Evolutionary conservation across 306 rosid genomes (phyloP).

Genomic region (Carpinus fangiana): DNA sequence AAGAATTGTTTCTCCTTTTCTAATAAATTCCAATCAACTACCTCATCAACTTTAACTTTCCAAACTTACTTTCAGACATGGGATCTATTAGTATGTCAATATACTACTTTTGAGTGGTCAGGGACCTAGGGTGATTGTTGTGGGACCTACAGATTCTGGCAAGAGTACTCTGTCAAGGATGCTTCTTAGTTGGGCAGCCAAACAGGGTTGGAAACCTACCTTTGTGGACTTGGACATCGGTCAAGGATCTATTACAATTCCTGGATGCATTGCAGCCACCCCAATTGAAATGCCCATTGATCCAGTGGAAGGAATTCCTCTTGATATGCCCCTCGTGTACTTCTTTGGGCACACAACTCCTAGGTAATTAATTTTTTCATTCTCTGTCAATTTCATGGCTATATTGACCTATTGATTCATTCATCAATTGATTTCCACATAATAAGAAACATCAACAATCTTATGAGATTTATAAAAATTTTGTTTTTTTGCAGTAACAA

Average conservation of each 20-base stretch:
- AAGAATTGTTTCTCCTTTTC: slow-evolving; percentile 1
- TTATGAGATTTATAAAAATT: slow-evolving; percentile 24
- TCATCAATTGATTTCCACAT: slow-evolving; percentile 14
- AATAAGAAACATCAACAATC: slow-evolving; percentile 10
- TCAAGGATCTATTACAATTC: slow-evolving; percentile 90
- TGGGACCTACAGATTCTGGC: slow-evolving; percentile 93
- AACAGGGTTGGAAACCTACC: slow-evolving; percentile 93
- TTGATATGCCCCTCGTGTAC: slow-evolving; percentile 92
- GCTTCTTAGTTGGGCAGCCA: slow-evolving; percentile 99
- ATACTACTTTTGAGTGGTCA: slow-evolving; percentile 33
- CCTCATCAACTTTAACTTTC: background rate
- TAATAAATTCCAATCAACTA: background rate
- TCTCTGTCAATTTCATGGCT: slow-evolving; percentile 8
- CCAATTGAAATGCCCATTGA: slow-evolving; percentile 97
- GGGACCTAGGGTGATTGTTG: slow-evolving; percentile 99
- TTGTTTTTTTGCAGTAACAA: slow-evolving; percentile 57
- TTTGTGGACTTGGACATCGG: slow-evolving; percentile 95
- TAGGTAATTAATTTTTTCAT: slow-evolving; percentile 44
- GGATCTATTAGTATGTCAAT: slow-evolving; percentile 17
- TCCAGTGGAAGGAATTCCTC: slow-evolving; percentile 93
- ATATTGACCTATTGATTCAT: background rate
- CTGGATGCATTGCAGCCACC: slow-evolving; percentile 94
- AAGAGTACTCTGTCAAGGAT: slow-evolving; percentile 86
- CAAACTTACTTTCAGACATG: background rate
- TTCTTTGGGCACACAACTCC: slow-evolving; percentile 86